A percentile compares a stretch with the other conserved stretches of the same genome.
phyloP scores from a whole-genome alignment of 768 basidiomycete species.

The Boletus vinaceobasis region DNA sequence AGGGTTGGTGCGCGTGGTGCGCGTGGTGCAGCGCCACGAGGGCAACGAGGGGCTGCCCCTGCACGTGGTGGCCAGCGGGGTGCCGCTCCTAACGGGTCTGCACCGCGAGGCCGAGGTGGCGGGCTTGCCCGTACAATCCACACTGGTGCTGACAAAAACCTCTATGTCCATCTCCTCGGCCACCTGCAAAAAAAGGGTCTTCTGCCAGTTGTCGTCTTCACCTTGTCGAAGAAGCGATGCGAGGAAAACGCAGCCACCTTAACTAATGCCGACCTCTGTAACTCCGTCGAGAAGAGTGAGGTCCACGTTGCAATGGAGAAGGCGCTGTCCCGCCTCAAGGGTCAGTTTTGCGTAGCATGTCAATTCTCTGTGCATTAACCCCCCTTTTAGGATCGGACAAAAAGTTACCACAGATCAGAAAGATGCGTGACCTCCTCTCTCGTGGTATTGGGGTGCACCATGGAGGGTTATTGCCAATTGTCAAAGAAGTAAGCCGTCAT shows the following conservation, averaged over 20 bases:
- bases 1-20: constrained; percentile 84
- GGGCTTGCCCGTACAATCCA: constrained; percentile 57
- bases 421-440: constrained; percentile 84
- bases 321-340: constrained; percentile 87
- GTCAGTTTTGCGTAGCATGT: constrained; percentile 37
- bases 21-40: constrained; percentile 58
- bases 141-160: constrained; percentile 76
- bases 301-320: constrained; percentile 93
- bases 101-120: constrained; percentile 40
- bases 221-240: constrained; percentile 94
- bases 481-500: constrained; percentile 77
- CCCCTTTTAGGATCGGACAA: constrained; percentile 72
- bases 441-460: constrained; percentile 98
- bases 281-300: constrained; percentile 92
- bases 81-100: constrained; percentile 38
- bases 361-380: constrained; percentile 1
- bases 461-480: constrained; percentile 91
- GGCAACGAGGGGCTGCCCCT: constrained; percentile 43
- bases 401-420: constrained; percentile 86
- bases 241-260: constrained; percentile 94
- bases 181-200: constrained; percentile 81
- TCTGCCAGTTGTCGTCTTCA: constrained; percentile 94
- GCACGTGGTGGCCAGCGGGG: constrained; percentile 57
- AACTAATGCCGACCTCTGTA: constrained; percentile 83
- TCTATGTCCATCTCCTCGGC: constrained; percentile 90